Base-by-base conservation (phyloP, 2,329 filamentous ascomycete species). In the Fusarium sp. region DNA sequence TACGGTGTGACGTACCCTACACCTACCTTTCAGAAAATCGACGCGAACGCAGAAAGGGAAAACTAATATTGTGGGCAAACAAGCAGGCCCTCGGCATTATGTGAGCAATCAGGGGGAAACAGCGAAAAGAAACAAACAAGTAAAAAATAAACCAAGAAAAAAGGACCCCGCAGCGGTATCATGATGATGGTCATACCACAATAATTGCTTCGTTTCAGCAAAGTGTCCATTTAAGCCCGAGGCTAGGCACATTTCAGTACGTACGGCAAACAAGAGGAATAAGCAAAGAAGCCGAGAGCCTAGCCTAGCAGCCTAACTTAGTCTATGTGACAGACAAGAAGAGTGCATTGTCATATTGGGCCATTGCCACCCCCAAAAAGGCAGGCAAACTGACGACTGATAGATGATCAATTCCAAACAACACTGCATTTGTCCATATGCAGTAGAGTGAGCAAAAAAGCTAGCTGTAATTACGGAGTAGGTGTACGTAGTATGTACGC, bases 1-100 rank as follows among this genome's bases (percentile, higher is more conserved):
- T 62, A 60, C 17, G 17, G 24, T 35, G 17, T 69, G 17, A 20
- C 30, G 17, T 68, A 66, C 65, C 56, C 47, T 66, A 51, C 35
- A 53, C 28, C 17, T 11, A 10, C n/a, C 19, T 33, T 11, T 30
- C 14, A 39, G 24, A 33, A 33, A 46, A 54, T 20, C 9, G 17
- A 35, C 19, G 35, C 28, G 35, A 55, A 45, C 17, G 56, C 40
- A 32, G 17, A 13, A 30, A 45, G 19, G 56, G 51, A 32, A 19
- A 30, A 30, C 28, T 6, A 30, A 30, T 10, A 13, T 30, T 30
- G 28, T 30, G 28, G 28, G 28, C 28, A 30, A 30, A 56, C 19
- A 32, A 7, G 17, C 24, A 11, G 5, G 39, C 46, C 10, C 20
- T 22, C 50, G 28, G 51, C 28, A 58, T 35, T n/a, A 37, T n/a